Evolutionary conservation across 768 basidiomycete species (phyloP).

Genomic region (Trametes meyenii): DNA sequence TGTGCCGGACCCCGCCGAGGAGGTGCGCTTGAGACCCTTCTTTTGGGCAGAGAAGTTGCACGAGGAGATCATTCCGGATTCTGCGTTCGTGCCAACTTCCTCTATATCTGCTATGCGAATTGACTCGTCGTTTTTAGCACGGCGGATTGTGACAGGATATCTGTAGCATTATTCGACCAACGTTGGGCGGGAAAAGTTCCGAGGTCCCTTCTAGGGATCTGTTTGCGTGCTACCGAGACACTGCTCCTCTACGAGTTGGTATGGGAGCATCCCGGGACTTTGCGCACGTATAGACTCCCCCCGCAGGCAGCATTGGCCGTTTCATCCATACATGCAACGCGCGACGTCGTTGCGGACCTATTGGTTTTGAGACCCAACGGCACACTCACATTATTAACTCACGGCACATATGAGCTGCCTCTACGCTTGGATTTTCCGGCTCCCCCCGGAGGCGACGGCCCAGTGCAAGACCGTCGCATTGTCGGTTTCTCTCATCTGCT

Average conservation of each 20-base stretch:
- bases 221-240: conserved; percentile 49
- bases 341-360: conserved; percentile 67
- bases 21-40: conserved; percentile 56
- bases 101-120: background rate
- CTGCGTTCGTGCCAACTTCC: conserved; percentile 46
- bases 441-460: background rate
- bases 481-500: conserved; percentile 50
- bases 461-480: conserved; percentile 29
- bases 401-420: conserved; percentile 51
- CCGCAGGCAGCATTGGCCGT: conserved; percentile 53
- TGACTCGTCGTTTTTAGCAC: conserved; percentile 18
- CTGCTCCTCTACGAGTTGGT: conserved; percentile 54
- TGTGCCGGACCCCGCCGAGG: conserved; percentile 24
- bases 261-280: conserved; percentile 42
- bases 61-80: conserved; percentile 47
- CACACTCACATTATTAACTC: conserved; percentile 59
- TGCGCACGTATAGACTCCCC: conserved; percentile 44
- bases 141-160: conserved; percentile 48
- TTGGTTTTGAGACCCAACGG: conserved; percentile 63
- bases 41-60: conserved; percentile 73
- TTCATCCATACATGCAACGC: conserved; percentile 62
- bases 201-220: conserved; percentile 58
- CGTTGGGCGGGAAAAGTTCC: conserved; percentile 59
- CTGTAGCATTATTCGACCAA: conserved; percentile 63
- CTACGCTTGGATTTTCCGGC: conserved; percentile 3